Conservation (phyloP, 2,329 filamentous ascomycete species). For the Botryosphaeria dothidea region DNA sequence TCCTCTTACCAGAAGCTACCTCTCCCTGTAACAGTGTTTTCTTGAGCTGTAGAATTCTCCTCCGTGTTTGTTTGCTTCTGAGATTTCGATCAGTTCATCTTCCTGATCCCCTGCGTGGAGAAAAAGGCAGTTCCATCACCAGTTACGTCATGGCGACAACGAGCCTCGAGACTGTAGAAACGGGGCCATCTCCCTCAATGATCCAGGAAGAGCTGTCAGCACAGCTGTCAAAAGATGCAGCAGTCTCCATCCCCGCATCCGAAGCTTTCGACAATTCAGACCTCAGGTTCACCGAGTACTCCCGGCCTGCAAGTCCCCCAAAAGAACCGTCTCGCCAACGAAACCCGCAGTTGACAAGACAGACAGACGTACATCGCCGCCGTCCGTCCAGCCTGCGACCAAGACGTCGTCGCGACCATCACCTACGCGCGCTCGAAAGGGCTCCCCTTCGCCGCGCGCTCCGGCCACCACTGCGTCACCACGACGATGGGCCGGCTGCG, state of each 20-base stretch:
- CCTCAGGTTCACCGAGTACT: neutral
- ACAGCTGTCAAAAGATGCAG: neutral
- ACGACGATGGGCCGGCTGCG: slow-evolving; percentile 1
- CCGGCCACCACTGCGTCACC: slow-evolving; percentile 14
- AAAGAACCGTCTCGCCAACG: too few species aligned
- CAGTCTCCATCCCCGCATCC: neutral
- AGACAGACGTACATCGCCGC: slow-evolving; percentile 9
- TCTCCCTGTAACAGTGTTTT: neutral
- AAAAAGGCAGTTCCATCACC: neutral
- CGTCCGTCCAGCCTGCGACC: neutral
- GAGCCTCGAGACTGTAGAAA: neutral
- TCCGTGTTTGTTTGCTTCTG: neutral
- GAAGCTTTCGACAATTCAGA: neutral
- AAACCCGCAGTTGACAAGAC: neutral
- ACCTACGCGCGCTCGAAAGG: neutral
- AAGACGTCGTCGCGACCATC: neutral
- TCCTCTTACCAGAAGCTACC: neutral
- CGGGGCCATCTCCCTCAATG: neutral
- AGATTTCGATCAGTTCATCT: neutral
- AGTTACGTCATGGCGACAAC: neutral
- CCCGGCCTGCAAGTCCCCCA: neutral
- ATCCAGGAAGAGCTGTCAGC: neutral
- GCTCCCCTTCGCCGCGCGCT: neutral
- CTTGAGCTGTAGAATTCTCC: neutral
- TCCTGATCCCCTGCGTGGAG: too few species aligned